phyloP scores from a whole-genome alignment of 169 alveolate genomes.

The Condylostoma magnum region DNA sequence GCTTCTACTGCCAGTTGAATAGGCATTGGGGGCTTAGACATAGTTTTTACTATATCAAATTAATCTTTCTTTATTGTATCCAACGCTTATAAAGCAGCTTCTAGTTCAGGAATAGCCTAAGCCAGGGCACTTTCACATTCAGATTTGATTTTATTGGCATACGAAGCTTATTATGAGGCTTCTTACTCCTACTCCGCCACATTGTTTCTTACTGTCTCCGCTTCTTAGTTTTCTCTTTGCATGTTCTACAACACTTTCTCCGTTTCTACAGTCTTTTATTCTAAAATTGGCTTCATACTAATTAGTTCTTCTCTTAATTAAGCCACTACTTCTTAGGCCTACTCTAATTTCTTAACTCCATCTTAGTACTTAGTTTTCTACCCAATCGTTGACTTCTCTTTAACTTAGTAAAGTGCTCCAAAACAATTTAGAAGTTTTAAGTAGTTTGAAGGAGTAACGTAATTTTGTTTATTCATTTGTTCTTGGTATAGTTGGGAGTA shows the following conservation, averaged over 20 bases:
- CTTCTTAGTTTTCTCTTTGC: constrained; percentile 75
- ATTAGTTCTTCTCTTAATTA: constrained; percentile 74
- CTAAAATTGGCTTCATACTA: constrained; percentile 74
- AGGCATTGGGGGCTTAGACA: constrained; percentile 66
- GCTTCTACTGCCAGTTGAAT: constrained; percentile 81
- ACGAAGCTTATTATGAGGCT: constrained; percentile 61
- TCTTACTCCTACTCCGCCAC: constrained; percentile 75
- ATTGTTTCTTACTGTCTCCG: constrained; percentile 73
- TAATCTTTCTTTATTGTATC: constrained; percentile 39
- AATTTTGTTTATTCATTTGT: constrained; percentile 86
- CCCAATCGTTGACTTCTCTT: constrained; percentile 43
- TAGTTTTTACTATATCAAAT: constrained; percentile 48
- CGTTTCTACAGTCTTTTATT: constrained; percentile 72
- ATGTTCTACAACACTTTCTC: constrained; percentile 72
- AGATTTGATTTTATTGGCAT: constrained; percentile 62
- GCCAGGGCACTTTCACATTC: constrained; percentile 75
- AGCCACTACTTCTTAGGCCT: constrained; percentile 75
- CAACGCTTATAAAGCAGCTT: constrained; percentile 45
- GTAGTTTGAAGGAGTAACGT: constrained; percentile 87
- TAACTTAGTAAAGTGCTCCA: constrained; percentile 56
- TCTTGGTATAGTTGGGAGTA: constrained; percentile 73
- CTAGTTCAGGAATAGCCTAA: constrained; percentile 68
- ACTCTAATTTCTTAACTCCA: constrained; percentile 79
- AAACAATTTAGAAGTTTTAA: constrained; percentile 78
- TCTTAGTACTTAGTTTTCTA: constrained; percentile 67